Evolutionary conservation across 1,284 basidiomycete genomes (phyloP).

Genomic region (Malassezia furfur): DNA sequence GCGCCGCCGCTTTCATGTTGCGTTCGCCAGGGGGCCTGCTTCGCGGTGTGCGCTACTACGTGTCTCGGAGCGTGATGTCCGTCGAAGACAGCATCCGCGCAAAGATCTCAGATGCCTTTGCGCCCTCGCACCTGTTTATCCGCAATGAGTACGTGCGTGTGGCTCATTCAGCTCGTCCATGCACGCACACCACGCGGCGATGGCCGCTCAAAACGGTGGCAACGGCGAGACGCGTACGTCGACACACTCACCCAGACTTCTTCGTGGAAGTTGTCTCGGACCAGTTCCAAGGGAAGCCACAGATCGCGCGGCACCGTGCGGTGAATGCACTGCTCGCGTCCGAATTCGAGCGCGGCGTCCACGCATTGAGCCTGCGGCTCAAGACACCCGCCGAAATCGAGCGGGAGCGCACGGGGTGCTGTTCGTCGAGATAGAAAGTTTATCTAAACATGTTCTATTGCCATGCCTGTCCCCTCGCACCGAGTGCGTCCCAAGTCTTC

Average conservation of each 20-base stretch:
- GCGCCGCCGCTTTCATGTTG: not conserved
- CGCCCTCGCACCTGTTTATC: slow-evolving; percentile 13
- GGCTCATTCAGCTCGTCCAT: slow-evolving; percentile 18
- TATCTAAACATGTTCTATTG: slow-evolving; percentile 10
- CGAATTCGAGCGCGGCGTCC: slow-evolving; percentile 41
- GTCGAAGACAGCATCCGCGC: slow-evolving; percentile 14
- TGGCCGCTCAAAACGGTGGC: slow-evolving; percentile 44
- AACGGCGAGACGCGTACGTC: slow-evolving; percentile 40
- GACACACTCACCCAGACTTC: slow-evolving; percentile 25
- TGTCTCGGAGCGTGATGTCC: not conserved
- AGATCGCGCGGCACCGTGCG: slow-evolving; percentile 40
- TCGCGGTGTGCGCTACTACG: not conserved
- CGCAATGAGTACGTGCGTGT: slow-evolving; percentile 14
- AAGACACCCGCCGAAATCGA: slow-evolving; percentile 39
- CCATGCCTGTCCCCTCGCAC: not conserved
- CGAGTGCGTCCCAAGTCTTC: slow-evolving; percentile 18
- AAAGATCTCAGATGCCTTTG: slow-evolving; percentile 9
- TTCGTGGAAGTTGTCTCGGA: slow-evolving; percentile 42
- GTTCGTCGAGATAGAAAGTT: not conserved
- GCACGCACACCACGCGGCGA: slow-evolving; percentile 47
- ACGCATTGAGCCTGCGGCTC: slow-evolving; percentile 37
- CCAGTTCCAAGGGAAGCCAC: slow-evolving; percentile 37
- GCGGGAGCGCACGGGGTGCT: slow-evolving; percentile 7
- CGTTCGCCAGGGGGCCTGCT: not conserved
- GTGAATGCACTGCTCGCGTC: slow-evolving; percentile 32